A percentile compares a stretch with the other conserved stretches of the same genome.
Conservation (phyloP, 495 filamentous ascomycete species). For the Diplogelasinospora grovesii region DNA sequence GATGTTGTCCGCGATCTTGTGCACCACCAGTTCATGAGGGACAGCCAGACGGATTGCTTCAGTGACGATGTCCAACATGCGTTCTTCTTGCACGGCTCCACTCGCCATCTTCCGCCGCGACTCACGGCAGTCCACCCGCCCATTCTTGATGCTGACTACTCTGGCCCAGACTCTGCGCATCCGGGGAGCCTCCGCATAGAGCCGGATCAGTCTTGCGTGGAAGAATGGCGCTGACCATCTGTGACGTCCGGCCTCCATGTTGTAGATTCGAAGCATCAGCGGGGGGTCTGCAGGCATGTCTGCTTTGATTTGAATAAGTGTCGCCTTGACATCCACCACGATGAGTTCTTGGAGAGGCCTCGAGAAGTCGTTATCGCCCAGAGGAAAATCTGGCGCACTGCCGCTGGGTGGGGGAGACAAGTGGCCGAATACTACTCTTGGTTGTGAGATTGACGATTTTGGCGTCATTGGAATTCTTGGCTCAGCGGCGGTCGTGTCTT, state of each 20-base stretch:
- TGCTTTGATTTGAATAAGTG: slow-evolving; percentile 80
- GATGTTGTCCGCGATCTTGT: slow-evolving; percentile 87
- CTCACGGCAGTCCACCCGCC: slow-evolving; percentile 73
- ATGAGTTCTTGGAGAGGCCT: slow-evolving; percentile 53
- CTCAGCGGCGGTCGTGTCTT: slow-evolving; percentile 18
- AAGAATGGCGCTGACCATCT: slow-evolving; percentile 77
- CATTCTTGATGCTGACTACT: slow-evolving; percentile 71
- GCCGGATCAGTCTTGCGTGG: slow-evolving; percentile 63
- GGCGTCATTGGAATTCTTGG: slow-evolving; percentile 16
- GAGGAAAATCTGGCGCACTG: slow-evolving; percentile 20
- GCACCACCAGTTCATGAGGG: slow-evolving; percentile 88
- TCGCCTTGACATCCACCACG: slow-evolving; percentile 69
- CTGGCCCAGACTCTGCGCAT: slow-evolving; percentile 78
- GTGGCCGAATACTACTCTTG: slow-evolving; percentile 30
- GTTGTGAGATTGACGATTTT: slow-evolving; percentile 18
- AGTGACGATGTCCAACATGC: slow-evolving; percentile 72
- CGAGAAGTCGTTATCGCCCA: slow-evolving; percentile 26
- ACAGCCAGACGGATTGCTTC: slow-evolving; percentile 86
- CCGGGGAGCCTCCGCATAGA: slow-evolving; percentile 81
- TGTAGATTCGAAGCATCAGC: slow-evolving; percentile 83
- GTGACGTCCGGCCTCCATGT: slow-evolving; percentile 72
- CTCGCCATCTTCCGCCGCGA: slow-evolving; percentile 58
- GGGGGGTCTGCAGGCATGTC: slow-evolving; percentile 79
- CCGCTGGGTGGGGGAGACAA: slow-evolving; percentile 23
- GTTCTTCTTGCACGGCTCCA: slow-evolving; percentile 59